phyloP scores from a whole-genome alignment of 2,329 filamentous ascomycete species.

The Colletotrichum tamarilloi region DNA sequence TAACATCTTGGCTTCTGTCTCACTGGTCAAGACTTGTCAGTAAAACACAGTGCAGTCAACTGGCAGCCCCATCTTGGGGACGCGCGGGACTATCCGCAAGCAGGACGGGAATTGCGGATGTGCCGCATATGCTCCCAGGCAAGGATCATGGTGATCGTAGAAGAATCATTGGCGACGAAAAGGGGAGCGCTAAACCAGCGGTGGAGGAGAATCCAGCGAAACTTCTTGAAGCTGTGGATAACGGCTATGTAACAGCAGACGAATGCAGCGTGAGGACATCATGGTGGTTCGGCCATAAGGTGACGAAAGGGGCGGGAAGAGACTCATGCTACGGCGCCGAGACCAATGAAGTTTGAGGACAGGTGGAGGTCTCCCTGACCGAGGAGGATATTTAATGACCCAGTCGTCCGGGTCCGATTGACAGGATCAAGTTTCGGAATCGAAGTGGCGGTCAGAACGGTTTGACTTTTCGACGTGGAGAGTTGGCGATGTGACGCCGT shows the following conservation, averaged over 20 bases:
- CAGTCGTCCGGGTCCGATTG: neutral
- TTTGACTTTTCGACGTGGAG: neutral
- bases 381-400: neutral
- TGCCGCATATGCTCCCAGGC: neutral
- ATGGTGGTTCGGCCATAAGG: neutral
- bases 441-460: slow-evolving; percentile 18
- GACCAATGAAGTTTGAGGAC: neutral
- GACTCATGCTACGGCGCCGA: neutral
- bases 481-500: neutral
- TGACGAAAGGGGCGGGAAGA: neutral
- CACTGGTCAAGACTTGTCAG: neutral
- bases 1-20: neutral
- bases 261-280: neutral
- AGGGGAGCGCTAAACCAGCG: neutral
- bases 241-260: neutral
- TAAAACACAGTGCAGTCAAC: neutral
- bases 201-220: neutral
- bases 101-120: slow-evolving; percentile 1
- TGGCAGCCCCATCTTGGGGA: neutral
- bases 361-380: neutral
- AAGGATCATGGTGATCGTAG: neutral
- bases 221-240: neutral
- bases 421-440: neutral
- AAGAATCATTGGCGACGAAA: neutral
- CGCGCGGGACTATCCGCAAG: slow-evolving; percentile 18